Base-by-base conservation (phyloP, 129 eudicot genomes). In the Flaveria bidentis region DNA sequence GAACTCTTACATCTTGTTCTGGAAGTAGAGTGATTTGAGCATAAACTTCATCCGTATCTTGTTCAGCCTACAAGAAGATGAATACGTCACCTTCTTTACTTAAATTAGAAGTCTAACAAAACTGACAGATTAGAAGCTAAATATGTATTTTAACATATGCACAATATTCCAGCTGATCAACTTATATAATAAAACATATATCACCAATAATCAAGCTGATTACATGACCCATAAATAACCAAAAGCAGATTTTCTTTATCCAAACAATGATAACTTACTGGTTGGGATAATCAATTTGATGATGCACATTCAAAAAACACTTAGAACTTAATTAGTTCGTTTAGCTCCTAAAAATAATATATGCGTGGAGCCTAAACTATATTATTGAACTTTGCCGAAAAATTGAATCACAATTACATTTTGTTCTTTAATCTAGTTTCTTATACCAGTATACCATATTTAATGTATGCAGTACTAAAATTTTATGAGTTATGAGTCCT, bases 11-110 rank as follows among this genome's bases (percentile, higher is more conserved):
- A 85, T 88, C 88, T 80, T 78, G 16, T 62, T 88, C 96, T 3
- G 98, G 98, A 73, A 83, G 58, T 78, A 93, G 78, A 80, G 95
- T 88, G 71, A 90, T 88, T 69, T 93, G 96, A n/a, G 95, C 94
- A 75, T 93, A 93, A 69, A 93, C 98, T 83, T 93, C 98, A 80
- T 93, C 98, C 5, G 95, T 85, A 69, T 93, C 98, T 78, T 88
- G 89, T 78, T 93, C 98, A 80, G 95, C 98, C 98, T 93, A 84
- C 91, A 56, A 41, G 33, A 17, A 58, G 73, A 26, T 50, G 61
- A 51, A 50, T 14, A 30, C 51, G 30, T 51, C 75, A 41, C 69
- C 56, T n/a, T 33, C 23, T 49, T 13, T 65, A 22, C 57, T 1
- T 6, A 1, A 65, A 44, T 26, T 28, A 30, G 2, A 74, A 65